Evolutionary conservation across 768 basidiomycete species (phyloP).

Genomic region (Sutorius australiensis): DNA sequence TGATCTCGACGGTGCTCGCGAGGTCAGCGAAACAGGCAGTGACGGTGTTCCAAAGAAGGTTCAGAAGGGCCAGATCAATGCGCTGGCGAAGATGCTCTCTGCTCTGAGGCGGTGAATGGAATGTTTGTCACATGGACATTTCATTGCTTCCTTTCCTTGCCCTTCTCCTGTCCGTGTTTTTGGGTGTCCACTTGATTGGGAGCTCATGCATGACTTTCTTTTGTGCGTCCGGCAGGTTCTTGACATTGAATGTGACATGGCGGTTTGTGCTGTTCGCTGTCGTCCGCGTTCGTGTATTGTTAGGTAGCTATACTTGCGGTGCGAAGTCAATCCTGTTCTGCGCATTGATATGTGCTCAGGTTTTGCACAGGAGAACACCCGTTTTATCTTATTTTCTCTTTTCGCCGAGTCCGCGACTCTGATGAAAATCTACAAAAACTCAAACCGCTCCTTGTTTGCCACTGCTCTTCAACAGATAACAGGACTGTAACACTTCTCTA

Average conservation of each 20-base stretch:
- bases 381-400: slow-evolving; percentile 1
- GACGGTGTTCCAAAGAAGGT: slow-evolving; percentile 66
- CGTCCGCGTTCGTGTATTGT: slow-evolving; percentile 47
- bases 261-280: slow-evolving; percentile 29
- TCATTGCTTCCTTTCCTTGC: not conserved
- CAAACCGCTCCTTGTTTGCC: slow-evolving; percentile 17
- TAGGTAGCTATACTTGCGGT: slow-evolving; percentile 49
- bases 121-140: slow-evolving; percentile 26
- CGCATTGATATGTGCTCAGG: slow-evolving; percentile 23
- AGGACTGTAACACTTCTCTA: slow-evolving; percentile 30
- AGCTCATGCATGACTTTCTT: slow-evolving; percentile 18
- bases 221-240: slow-evolving; percentile 31
- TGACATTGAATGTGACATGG: slow-evolving; percentile 23
- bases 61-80: slow-evolving; percentile 85
- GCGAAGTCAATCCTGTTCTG: slow-evolving; percentile 30
- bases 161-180: not conserved
- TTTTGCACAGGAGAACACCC: slow-evolving; percentile 10
- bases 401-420: slow-evolving; percentile 27
- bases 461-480: slow-evolving; percentile 14
- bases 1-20: slow-evolving; percentile 48
- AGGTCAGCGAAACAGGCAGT: slow-evolving; percentile 16
- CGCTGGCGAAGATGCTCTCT: slow-evolving; percentile 89
- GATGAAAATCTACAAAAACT: slow-evolving; percentile 19
- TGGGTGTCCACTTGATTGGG: slow-evolving; percentile 11
- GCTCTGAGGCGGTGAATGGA: slow-evolving; percentile 60